Base-by-base conservation (phyloP, 1,139 yeast genomes). In the Yamadazyma pseudoaaseri region DNA sequence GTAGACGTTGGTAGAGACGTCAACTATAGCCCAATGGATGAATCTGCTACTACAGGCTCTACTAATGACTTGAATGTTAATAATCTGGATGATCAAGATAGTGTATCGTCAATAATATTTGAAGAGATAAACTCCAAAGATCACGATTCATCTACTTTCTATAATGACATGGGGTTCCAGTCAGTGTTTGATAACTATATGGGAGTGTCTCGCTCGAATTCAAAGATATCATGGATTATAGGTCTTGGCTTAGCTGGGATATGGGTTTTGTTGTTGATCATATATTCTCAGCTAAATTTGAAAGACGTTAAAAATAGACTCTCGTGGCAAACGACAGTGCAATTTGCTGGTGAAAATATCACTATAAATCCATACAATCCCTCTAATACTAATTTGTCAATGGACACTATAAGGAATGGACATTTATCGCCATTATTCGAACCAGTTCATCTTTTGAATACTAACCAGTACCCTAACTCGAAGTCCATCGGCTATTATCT, bases 401-500 rank as follows among this genome's bases (percentile, higher is more conserved):
- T 70, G 45, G 52, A 49, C 4, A 31, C 34, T 6, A 48, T 51
- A 36, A 42, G 63, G 24, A 43, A 44, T 15, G 70, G 68, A 2
- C 32, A 34, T 1, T 60, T 54, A 33, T 37, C 32, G 24, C 42
- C 63, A 1, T 44, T 35, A 20, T 39, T 43, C 16, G 49, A 48
- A 12, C 36, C 42, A 5, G 39, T 67, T 1, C 20, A 37, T 8
- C 68, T 73, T 73, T 45, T 70, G 12, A 37, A 41, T 17, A 41
- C 48, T 17, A 31, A 39, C 3, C 75, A 70, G 37, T 61, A 56
- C 34, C 72, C 72, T 3, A 31, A 36, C 5, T 58, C 60, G 6
- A 71, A 71, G 1, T 62, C 42, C 42, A 65, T 58, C 35, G 73
- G 72, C 1, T 65, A 44, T 43, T 69, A 60, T 37, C 30, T 65